Conservation (phyloP, 257 asterid genomes). For the Euphrasia confusa region DNA sequence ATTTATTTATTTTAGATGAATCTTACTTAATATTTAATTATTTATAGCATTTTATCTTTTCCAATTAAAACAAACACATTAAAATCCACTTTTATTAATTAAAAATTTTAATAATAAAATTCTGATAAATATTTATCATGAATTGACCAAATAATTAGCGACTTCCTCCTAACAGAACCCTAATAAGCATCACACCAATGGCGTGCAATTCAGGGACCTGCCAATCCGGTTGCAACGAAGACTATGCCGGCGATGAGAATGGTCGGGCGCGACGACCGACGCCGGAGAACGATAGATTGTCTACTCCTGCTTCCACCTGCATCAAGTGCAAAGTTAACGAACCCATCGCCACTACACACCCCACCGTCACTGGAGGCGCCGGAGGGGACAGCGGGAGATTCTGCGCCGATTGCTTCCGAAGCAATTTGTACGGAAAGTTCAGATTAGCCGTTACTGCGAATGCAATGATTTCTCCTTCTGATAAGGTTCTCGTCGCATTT, state of each 20-base stretch:
- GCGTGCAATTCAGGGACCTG: slow-evolving; percentile 62
- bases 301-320: slow-evolving; percentile 37
- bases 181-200: slow-evolving; percentile 33
- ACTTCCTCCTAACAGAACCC: too few species aligned
- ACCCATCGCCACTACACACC: slow-evolving; percentile 41
- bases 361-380: slow-evolving; percentile 29
- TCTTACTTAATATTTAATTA: too few species aligned
- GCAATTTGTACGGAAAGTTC: slow-evolving; percentile 74
- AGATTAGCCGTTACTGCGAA: slow-evolving; percentile 74
- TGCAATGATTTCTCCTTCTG: slow-evolving; percentile 80
- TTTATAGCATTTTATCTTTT: too few species aligned
- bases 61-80: too few species aligned
- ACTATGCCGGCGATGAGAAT: slow-evolving; percentile 26
- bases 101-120: too few species aligned
- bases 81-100: too few species aligned
- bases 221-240: slow-evolving; percentile 71
- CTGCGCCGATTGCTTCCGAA: slow-evolving; percentile 73
- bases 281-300: slow-evolving; percentile 16
- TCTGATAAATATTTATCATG: too few species aligned
- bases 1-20: too few species aligned
- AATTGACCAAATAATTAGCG: too few species aligned
- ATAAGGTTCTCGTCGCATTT: slow-evolving; percentile 77
- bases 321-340: slow-evolving; percentile 43
- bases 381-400: slow-evolving; percentile 54
- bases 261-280: slow-evolving; percentile 18